Conservation (phyloP, 2,329 filamentous ascomycete genomes). For the Malbranchea cinnamomea region DNA sequence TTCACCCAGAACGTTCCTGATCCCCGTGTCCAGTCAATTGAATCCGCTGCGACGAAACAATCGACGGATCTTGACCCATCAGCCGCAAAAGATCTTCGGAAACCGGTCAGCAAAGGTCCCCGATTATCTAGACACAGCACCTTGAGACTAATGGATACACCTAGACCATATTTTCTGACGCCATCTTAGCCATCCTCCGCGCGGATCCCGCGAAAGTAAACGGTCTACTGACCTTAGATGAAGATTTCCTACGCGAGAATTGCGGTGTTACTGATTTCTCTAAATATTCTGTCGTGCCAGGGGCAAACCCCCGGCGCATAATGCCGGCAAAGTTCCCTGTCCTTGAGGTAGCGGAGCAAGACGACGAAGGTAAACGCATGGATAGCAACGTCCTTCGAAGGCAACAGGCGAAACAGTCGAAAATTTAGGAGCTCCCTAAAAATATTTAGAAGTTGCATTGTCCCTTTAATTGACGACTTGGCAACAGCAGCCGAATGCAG, state of each 20-base stretch:
- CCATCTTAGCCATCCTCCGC: slow-evolving; percentile 55
- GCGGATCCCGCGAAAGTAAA: slow-evolving; percentile 49
- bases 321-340: slow-evolving; percentile 60
- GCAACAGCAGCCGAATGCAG: too few species aligned
- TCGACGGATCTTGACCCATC: slow-evolving; percentile 32
- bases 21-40: slow-evolving; percentile 39
- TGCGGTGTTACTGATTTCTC: slow-evolving; percentile 54
- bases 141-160: slow-evolving; percentile 2
- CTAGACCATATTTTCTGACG: slow-evolving; percentile 61
- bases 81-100: slow-evolving; percentile 46
- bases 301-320: slow-evolving; percentile 52
- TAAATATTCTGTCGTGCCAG: slow-evolving; percentile 54
- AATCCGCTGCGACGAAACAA: slow-evolving; percentile 56
- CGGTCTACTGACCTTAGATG: slow-evolving; percentile 58
- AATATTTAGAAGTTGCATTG: too few species aligned
- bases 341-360: slow-evolving; percentile 59
- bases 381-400: slow-evolving; percentile 49
- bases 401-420: too few species aligned
- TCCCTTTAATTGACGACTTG: too few species aligned
- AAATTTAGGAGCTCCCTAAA: too few species aligned
- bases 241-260: slow-evolving; percentile 59
- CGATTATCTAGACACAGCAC: not conserved
- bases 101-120: slow-evolving; percentile 28
- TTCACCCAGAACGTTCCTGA: not conserved
- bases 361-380: slow-evolving; percentile 58